phyloP scores from a whole-genome alignment of 306 rosid genomes.

The Luffa aegyptiaca region DNA sequence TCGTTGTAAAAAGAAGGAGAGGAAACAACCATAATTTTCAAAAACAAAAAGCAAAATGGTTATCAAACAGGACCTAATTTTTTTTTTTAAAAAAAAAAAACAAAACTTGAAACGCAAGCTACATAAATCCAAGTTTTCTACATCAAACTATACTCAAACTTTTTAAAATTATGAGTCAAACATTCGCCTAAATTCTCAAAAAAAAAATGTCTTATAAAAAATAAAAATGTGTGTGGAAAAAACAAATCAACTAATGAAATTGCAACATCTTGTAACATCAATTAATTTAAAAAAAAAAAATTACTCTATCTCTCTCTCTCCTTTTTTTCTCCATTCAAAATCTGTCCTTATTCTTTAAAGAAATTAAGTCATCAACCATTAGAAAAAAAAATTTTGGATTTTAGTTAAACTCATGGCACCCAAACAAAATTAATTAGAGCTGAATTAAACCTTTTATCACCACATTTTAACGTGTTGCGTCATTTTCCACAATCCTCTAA shows the following conservation, averaged over 20 bases:
- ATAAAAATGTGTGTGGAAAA: background rate
- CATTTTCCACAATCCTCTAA: slow-evolving; percentile 3
- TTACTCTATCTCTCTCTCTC: background rate
- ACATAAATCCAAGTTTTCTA: no score
- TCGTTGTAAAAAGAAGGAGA: no score
- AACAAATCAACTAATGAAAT: background rate
- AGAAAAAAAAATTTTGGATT: background rate
- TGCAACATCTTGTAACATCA: background rate
- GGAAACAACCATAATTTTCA: no score
- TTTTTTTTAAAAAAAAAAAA: no score
- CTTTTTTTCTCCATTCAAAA: background rate
- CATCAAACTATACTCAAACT: no score
- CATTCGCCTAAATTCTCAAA: background rate
- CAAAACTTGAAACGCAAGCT: no score
- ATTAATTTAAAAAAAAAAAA: background rate
- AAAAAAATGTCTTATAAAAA: background rate
- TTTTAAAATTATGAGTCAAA: background rate
- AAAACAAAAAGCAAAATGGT: no score
- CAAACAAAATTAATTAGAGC: background rate
- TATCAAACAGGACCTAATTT: no score
- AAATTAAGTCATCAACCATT: background rate
- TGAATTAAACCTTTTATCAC: background rate
- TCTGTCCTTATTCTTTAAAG: background rate
- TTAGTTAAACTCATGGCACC: background rate
- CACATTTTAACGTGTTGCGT: background rate